Percentiles rank a stretch among this genome's conserved stretches.
Evolutionary conservation across 352 stramenopile species (phyloP).

Genomic region (Phytopythium kandeliae): DNA sequence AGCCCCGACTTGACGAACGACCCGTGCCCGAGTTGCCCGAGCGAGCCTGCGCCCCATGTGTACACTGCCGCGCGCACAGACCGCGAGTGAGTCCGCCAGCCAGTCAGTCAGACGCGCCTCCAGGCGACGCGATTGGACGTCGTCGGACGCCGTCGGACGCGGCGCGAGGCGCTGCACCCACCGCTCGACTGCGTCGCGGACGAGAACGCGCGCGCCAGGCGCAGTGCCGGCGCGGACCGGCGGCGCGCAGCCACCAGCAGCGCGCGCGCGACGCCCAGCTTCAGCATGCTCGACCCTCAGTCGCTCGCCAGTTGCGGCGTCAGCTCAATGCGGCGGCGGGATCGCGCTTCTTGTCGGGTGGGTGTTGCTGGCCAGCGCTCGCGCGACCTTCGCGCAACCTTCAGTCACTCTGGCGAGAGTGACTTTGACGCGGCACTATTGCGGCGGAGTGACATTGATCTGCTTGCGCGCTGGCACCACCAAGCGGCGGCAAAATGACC

Average conservation of each 20-base stretch:
- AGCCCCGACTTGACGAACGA: constrained; percentile 82
- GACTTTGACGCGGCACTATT: background rate
- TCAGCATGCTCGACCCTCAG: constrained; percentile 28
- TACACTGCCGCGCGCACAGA: constrained; percentile 32
- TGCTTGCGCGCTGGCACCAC: too few species aligned
- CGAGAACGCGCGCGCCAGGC: constrained; percentile 19
- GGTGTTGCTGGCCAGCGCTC: constrained; percentile 2
- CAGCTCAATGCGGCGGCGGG: background rate
- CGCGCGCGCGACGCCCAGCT: constrained; percentile 28
- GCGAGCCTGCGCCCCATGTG: constrained; percentile 81
- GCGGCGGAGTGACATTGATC: background rate
- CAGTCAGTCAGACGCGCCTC: too few species aligned
- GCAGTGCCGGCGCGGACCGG: constrained; percentile 3
- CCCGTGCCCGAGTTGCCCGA: constrained; percentile 81
- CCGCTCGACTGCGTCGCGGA: constrained; percentile 56
- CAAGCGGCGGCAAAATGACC: too few species aligned
- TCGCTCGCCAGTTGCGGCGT: background rate
- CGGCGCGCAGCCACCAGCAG: background rate
- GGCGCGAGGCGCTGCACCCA: constrained; percentile 13
- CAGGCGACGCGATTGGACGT: too few species aligned
- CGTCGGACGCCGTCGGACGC: too few species aligned
- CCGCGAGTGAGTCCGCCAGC: too few species aligned
- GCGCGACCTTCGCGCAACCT: constrained; percentile 23
- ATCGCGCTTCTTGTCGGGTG: background rate
- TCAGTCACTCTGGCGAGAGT: background rate